phyloP scores from a whole-genome alignment of 2,329 filamentous ascomycete species.

The Madurella fahalii region DNA sequence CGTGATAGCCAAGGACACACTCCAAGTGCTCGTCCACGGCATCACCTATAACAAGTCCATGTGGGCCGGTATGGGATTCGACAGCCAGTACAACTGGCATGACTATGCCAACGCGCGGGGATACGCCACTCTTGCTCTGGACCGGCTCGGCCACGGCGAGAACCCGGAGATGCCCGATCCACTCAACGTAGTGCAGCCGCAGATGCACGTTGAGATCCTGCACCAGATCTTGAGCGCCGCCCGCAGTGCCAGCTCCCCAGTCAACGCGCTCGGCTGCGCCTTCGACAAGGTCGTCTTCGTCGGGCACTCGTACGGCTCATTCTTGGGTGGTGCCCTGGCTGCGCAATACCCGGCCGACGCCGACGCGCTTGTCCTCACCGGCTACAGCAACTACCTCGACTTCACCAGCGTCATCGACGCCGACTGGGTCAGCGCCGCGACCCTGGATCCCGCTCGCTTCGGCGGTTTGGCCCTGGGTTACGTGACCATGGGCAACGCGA shows the following conservation, averaged over 20 bases:
- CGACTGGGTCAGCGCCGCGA: not conserved
- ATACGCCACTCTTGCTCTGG: constrained; percentile 18
- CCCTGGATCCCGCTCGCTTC: constrained; percentile 2
- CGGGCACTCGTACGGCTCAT: constrained; percentile 20
- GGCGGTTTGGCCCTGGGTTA: constrained; percentile 9
- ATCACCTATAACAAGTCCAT: constrained; percentile 18
- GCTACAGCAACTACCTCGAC: constrained; percentile 13
- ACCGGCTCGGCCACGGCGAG: constrained; percentile 19
- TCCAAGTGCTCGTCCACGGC: constrained; percentile 20
- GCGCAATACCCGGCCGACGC: constrained; percentile 6
- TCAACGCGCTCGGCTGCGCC: not conserved
- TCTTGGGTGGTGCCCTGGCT: constrained; percentile 8
- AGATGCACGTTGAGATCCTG: constrained; percentile 15
- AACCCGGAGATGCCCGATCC: constrained; percentile 14
- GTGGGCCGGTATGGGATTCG: constrained; percentile 17
- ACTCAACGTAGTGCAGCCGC: constrained; percentile 9
- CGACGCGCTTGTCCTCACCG: constrained; percentile 15
- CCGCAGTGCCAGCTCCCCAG: not conserved
- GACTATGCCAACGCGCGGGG: constrained; percentile 10
- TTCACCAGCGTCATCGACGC: constrained; percentile 5
- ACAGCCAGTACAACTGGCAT: constrained; percentile 16
- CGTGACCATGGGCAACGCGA: constrained; percentile 1
- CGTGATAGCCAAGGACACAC: not conserved
- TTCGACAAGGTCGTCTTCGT: constrained; percentile 15
- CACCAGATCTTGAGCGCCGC: constrained; percentile 13